Base-by-base conservation (phyloP, 768 basidiomycete genomes). In the Heimioporus sp. region DNA sequence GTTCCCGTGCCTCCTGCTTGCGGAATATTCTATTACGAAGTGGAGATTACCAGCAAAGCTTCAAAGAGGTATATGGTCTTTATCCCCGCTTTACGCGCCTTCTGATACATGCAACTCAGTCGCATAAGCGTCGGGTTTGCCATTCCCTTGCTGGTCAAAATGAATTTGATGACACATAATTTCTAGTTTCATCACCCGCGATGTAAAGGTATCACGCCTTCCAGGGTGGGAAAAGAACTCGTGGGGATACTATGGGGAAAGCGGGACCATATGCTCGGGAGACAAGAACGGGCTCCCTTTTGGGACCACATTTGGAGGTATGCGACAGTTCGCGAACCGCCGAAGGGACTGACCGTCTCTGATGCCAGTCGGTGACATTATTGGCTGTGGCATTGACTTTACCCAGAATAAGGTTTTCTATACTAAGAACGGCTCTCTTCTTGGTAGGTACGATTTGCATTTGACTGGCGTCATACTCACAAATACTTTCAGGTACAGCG, bases 1-100 rank as follows among this genome's bases (percentile, higher is more conserved):
- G 73, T 82, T 57, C 81, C 87, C 1, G 87, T 96, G 43, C 95
- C 95, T 2, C 76, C 86, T 1, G 85, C 87, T 11, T 90, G 90
- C 60, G 97, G 95, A 20, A 84, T 98, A 49, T 96, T 92, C 65
- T 99, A 98, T 68, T 99, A 87, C 65, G 96, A 99, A 73, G 83
- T 93, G 6, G 83, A 89, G 60, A 82, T 98, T 42, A 65, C 87
- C 7, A 83, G 87, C 65, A 90, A 90, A 30, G 82, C 87, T 65
- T 75, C 80, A 39, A 90, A 87, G 67, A 92, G 90, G 92, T 87
- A 59, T 65, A 82, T 20, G 28, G 12, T 24, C 21, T 36, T 34
- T 21, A 9, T 38, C 16, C 43, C 53, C 12, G 42, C 36, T 43
- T 21, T 32, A 7, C 5, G n/a, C 53, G 41, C 50, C 58, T 54